Conservation (phyloP, 202 grass and related monocot species). For the Elaeis oleifera region DNA sequence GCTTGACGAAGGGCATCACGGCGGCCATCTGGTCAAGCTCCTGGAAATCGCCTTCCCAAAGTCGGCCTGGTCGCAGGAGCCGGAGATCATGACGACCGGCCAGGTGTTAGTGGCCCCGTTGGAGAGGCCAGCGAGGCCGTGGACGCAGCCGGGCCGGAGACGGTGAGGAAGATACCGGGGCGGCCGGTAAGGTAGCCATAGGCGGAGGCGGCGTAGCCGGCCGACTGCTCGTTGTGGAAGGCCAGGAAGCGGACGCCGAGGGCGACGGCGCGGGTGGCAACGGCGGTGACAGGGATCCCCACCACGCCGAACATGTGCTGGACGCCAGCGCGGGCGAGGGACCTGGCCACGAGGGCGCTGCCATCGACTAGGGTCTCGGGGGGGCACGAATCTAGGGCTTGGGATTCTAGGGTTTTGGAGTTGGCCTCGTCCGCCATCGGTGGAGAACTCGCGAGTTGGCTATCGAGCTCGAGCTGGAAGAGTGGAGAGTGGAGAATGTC, state of each 20-base stretch:
- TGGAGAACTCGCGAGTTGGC: too few relatives aligned
- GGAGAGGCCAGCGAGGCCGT: slow-evolving; percentile 78
- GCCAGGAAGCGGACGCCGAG: slow-evolving; percentile 80
- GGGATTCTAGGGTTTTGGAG: background rate
- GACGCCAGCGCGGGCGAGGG: slow-evolving; percentile 53
- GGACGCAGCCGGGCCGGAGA: slow-evolving; percentile 81
- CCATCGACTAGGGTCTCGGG: slow-evolving; percentile 40
- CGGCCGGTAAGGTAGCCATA: slow-evolving; percentile 70
- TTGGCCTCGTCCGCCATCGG: slow-evolving; percentile 9
- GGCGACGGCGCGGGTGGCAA: slow-evolving; percentile 71
- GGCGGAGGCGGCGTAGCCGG: slow-evolving; percentile 70
- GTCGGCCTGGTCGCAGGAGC: slow-evolving; percentile 73
- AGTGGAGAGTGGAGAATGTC: too few relatives aligned
- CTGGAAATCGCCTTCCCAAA: slow-evolving; percentile 85
- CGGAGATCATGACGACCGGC: slow-evolving; percentile 81
- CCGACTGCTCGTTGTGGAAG: slow-evolving; percentile 94
- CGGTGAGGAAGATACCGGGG: slow-evolving; percentile 73
- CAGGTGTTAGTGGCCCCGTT: slow-evolving; percentile 78
- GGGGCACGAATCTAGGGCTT: background rate
- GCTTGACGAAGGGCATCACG: slow-evolving; percentile 70
- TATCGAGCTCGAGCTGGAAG: too few relatives aligned
- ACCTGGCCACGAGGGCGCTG: slow-evolving; percentile 52
- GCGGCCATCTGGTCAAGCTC: slow-evolving; percentile 85
- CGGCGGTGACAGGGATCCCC: slow-evolving; percentile 86
- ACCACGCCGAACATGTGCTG: slow-evolving; percentile 94